Percentiles rank a stretch among this genome's conserved stretches.
These are phyloP conservation scores for Citrus maxima DNA, from an alignment of 345 rosid genomes.

Conservation along the genomic window DNA sequence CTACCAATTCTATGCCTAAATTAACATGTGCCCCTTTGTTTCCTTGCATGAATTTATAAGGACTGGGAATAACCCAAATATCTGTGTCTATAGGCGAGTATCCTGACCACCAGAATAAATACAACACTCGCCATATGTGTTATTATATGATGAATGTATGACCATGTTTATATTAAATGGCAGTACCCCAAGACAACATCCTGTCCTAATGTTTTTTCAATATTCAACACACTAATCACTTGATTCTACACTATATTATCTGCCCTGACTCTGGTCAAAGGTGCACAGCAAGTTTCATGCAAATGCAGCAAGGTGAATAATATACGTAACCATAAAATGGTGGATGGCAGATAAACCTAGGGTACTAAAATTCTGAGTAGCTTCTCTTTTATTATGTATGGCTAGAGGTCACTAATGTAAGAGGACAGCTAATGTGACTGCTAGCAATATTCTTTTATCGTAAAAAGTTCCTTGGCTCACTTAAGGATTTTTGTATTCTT, in stretches of 20 bases:
- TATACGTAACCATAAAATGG: neutral
- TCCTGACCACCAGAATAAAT: neutral
- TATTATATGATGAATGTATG: neutral
- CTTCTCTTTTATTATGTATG: neutral
- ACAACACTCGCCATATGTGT: neutral
- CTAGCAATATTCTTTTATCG: neutral
- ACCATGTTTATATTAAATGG: neutral
- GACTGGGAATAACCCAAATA: neutral
- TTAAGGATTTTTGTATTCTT: conserved; percentile 7
- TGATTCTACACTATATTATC: neutral
- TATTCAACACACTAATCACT: neutral
- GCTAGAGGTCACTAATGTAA: neutral
- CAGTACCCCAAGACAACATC: too few relatives aligned
- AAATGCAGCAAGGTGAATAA: neutral
- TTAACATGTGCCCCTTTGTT: neutral
- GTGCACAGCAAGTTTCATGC: neutral
- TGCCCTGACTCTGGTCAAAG: neutral
- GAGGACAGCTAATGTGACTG: neutral
- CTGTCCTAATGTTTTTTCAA: neutral
- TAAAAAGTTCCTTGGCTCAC: neutral
- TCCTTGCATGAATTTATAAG: neutral
- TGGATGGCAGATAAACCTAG: neutral
- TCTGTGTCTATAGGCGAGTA: neutral
- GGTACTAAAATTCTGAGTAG: neutral
- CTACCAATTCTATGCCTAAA: neutral